Base-by-base conservation (phyloP, 164 flowering plant genomes). In the Dillenia turbinata region DNA sequence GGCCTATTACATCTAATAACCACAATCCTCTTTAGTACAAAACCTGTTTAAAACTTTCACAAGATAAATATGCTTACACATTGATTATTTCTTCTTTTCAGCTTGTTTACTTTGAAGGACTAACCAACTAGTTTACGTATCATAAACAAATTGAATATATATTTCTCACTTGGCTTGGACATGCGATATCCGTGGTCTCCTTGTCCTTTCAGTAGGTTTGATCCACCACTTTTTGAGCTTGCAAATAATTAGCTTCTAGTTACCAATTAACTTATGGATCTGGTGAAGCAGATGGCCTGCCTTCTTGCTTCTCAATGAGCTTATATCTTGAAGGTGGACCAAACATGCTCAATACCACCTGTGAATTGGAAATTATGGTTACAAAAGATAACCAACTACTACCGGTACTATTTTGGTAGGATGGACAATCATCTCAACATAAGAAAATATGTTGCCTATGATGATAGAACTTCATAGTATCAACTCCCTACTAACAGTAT, bases 261-360 rank as follows among this genome's bases (percentile, higher is more conserved):
- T 13, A 12, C 16, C 56, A 54, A 54, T 54, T 12, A 17, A 16
- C 56, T 17, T 17, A 54, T 33, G 5, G 56, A 11, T 17, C 12
- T 7, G 26, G 10, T 17, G 54, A 51, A 47, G 67, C 65, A 43
- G 77, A 66, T 12, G 73, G 69, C 24, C 73, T 69, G 33, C 69
- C 68, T 55, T 77, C 76, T 67, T 33, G 74, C 60, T 49, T 72
- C 59, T 79, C 79, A 0, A 61, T 66, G 15, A 61, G 56, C n/a
- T 66, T 71, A 54, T 67, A 64, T 59, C 83, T 74, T 44, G 88
- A 77, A 60, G 88, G 85, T 2, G 85, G 88, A 49, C 88, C 88
- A 54, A 81, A 73, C 68, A 83, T 62, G 78, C 85, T 81, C 69
- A 83, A 68, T 12, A 81, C 67, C 5, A 79, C 88, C 88, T 83